Evolutionary conservation across 2,329 filamentous ascomycete species (phyloP).

Genomic region (Pseudocercospora ulei): DNA sequence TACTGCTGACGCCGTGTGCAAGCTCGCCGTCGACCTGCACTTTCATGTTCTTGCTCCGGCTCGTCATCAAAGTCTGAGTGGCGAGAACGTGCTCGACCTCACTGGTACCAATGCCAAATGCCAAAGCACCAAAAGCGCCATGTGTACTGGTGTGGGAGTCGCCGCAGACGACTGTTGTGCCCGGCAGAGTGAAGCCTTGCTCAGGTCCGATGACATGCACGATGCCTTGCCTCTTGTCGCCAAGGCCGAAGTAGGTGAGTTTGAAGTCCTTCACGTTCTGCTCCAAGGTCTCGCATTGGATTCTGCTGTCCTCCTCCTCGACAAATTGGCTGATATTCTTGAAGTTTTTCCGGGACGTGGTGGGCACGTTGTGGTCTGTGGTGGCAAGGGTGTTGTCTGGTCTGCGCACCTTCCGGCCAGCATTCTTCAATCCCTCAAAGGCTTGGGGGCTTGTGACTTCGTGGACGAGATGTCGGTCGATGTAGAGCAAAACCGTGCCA

Average conservation of each 20-base stretch:
- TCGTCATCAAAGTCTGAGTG: slow-evolving; percentile 89
- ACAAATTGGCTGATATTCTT: slow-evolving; percentile 93
- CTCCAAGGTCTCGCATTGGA: slow-evolving; percentile 91
- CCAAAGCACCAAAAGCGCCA: slow-evolving; percentile 87
- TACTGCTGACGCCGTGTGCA: slow-evolving; percentile 83
- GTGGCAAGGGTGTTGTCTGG: slow-evolving; percentile 95
- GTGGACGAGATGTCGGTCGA: slow-evolving; percentile 92
- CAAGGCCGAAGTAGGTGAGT: slow-evolving; percentile 92
- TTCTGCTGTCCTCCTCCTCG: slow-evolving; percentile 82
- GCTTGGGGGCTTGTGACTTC: slow-evolving; percentile 99
- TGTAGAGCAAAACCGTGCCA: slow-evolving; percentile 85
- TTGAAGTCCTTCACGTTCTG: slow-evolving; percentile 96
- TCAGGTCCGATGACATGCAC: slow-evolving; percentile 97
- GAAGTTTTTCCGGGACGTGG: slow-evolving; percentile 77
- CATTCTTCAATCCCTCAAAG: slow-evolving; percentile 89
- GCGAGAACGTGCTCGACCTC: slow-evolving; percentile 98
- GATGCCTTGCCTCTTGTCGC: slow-evolving; percentile 93
- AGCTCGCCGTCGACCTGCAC: slow-evolving; percentile 89
- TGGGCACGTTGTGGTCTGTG: slow-evolving; percentile 95
- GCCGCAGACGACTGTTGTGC: slow-evolving; percentile 92
- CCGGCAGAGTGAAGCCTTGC: slow-evolving; percentile 95
- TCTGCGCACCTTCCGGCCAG: slow-evolving; percentile 74
- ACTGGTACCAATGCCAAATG: slow-evolving; percentile 94
- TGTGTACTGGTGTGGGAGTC: slow-evolving; percentile 98
- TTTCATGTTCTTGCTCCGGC: slow-evolving; percentile 96